Evolutionary conservation across 768 basidiomycete species (phyloP), one percentile per base, ranked within the genome.

Genomic region (Hericium coralloides): DNA sequence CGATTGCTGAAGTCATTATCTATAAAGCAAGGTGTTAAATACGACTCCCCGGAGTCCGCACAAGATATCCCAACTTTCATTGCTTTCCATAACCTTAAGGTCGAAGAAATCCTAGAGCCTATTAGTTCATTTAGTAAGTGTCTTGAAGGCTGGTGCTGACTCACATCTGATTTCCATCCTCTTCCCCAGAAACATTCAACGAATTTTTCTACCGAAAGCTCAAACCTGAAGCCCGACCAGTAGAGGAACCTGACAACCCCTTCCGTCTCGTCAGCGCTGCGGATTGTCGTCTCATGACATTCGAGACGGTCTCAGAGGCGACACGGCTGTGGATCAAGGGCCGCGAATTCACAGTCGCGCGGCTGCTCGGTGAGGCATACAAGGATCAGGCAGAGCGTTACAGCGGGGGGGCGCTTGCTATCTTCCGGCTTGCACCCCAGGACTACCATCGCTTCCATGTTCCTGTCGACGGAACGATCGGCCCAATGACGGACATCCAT

Each of bases 321-420:
- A 97, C 93, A 2, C 76, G 78, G 22, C 73, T 99, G 0, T 99
- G 95, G 95, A 95, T 98, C 73, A 98, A 98, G 66, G 95, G 95
- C 3, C 84, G 93, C 45, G 94, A 97, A 63, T 98, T 99, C 67
- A 86, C 84, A 1, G 78, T 98, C 3, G 78, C 72, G 5, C 79
- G 85, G 1, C 76, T 99, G 37, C 79, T 98, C 0, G 95, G 95
- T 0, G 87, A 90, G 3, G 73, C 70, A 12, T 92, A 94, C 69
- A 81, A 81, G 60, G 73, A 78, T 20, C 80, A 90, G 51, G 83
- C 79, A 1, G 82, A 85, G 4, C 77, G 79, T 39, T 98, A 88
- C 65, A 71, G 74, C 1, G 90, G 89, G 9, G 95, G 97, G 5
- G 84, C 88, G 0, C 65, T 99, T 52, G 90, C 79, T 9, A 97